Base-by-base conservation (phyloP, 192 early-diverging fungal species). In the Spinellus fusiger region DNA sequence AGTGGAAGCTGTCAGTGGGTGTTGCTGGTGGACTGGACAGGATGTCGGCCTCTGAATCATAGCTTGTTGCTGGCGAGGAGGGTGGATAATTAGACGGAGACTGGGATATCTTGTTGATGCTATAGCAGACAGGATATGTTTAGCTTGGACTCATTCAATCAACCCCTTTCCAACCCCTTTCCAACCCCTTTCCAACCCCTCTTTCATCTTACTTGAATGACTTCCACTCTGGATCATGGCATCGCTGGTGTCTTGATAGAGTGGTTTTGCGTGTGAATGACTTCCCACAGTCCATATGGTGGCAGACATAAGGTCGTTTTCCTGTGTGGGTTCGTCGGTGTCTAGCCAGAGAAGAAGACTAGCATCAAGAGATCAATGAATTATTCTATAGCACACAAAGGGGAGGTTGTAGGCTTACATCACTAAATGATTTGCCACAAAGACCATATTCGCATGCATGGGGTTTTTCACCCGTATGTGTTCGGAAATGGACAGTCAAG, bases 391-490 rank as follows among this genome's bases (percentile, higher is more conserved):
- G n/a, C 27, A 26, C 46, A 37, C 35, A 37, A 9, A 37, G 5
- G 35, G 35, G 35, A 13, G 35, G 35, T 37, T 37, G 35, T 37
- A 13, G 23, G 26, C 49, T 59, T 56, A 78, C 76, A 75, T 86
- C 84, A 57, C 82, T 85, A 67, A 90, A 90, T 5, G 75, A 77
- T 71, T 88, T 88, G 59, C 78, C 81, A 66, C 88, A 90, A 35
- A 73, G 70, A 20, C 77, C 76, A 68, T 80, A 79, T 66, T 81
- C 74, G 70, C 85, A 86, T 49, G 77, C 70, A 66, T 85, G 83
- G 27, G 86, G 86, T 44, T 80, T 71, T 52, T 85, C 84, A 28
- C 86, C 86, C 46, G 86, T 83, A 62, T 88, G 86, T n/a, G 82
- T 85, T 52, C 87, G 85, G 57, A 80, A 76, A 67, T 90, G 88